These are phyloP conservation scores for Tritrichomonas musculus DNA, from an alignment of 208 protist species.

Conservation along the genomic window DNA sequence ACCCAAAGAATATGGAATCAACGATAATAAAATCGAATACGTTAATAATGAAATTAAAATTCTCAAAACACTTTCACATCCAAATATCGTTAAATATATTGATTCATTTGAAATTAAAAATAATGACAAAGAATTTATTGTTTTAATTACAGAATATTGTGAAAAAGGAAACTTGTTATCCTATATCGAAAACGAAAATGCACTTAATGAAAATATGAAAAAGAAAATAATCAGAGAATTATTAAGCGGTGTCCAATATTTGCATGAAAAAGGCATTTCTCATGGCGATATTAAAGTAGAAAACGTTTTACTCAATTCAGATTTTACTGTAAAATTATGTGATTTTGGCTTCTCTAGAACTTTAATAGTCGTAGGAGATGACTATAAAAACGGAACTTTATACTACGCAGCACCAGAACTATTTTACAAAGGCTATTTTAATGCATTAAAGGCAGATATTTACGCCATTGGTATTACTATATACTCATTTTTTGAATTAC, in stretches of 20 bases:
- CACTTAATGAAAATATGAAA: no score
- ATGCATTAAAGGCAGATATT: background rate
- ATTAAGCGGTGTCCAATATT: background rate
- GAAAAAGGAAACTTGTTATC: background rate
- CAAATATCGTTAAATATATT: background rate
- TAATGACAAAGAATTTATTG: no score
- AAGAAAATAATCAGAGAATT: background rate
- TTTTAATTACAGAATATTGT: conserved; percentile 4
- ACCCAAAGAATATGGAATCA: background rate
- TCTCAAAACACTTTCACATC: background rate
- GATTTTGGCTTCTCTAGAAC: no score
- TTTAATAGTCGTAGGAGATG: background rate
- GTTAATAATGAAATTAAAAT: background rate
- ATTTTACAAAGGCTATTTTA: background rate
- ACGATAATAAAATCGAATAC: background rate
- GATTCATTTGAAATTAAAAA: background rate
- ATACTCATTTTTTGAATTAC: background rate
- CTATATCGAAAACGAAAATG: background rate
- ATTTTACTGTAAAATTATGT: background rate
- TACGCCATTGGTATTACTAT: background rate
- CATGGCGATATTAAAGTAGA: background rate
- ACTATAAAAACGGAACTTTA: background rate
- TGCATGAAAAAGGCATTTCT: background rate
- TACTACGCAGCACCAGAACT: background rate
- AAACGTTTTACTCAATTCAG: background rate